These are phyloP conservation scores for Sinapis alba DNA, from an alignment of 441 rosid genomes.

Conservation along the genomic window DNA sequence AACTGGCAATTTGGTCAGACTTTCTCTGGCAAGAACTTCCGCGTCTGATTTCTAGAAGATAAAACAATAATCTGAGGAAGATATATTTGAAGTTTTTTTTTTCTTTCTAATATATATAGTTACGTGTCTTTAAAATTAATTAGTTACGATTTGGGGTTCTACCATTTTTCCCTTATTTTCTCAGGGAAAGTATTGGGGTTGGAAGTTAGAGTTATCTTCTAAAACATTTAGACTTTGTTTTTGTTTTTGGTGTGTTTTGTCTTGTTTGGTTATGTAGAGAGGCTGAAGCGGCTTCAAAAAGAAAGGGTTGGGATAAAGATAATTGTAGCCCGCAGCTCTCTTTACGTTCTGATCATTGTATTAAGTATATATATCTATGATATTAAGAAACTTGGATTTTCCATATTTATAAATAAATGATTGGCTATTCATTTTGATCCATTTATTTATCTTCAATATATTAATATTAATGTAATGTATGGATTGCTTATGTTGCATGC, in stretches of 20 bases:
- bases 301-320: conserved; percentile 18
- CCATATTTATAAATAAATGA: conserved; percentile 6
- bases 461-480: background rate
- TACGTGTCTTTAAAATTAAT: conserved; percentile 27
- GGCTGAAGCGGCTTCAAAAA: conserved; percentile 74
- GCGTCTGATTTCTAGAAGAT: conserved; percentile 38
- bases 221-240: conserved; percentile 14
- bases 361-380: conserved; percentile 15
- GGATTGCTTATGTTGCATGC: background rate
- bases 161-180: conserved; percentile 62
- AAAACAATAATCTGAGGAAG: background rate
- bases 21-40: conserved; percentile 80
- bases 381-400: conserved; percentile 9
- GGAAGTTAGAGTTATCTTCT: conserved; percentile 24
- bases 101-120: conserved; percentile 13
- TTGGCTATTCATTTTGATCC: too few relatives aligned
- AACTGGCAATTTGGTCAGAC: conserved; percentile 73
- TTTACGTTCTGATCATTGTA: conserved; percentile 30
- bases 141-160: too few relatives aligned
- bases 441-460: background rate
- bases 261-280: conserved; percentile 20
- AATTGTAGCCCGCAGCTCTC: conserved; percentile 76
- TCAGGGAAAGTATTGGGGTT: conserved; percentile 51
- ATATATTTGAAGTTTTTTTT: conserved; percentile 13
- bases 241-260: conserved; percentile 14